Percentiles rank a stretch among this genome's conserved stretches.
Conservation (phyloP, 1,284 basidiomycete genomes). For the Pseudozyma thailandica region DNA sequence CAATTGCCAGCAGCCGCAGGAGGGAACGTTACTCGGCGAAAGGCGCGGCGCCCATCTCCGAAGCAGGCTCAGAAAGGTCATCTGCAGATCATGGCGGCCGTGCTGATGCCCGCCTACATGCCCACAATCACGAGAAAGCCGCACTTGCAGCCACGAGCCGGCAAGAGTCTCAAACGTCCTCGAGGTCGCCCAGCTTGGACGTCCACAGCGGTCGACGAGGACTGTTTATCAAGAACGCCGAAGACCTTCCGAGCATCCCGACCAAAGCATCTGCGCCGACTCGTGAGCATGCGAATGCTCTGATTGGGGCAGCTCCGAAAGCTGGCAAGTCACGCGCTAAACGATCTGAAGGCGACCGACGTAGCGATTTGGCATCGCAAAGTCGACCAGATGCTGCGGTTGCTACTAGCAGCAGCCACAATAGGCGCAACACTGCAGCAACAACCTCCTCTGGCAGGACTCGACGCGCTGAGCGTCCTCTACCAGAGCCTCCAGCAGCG, state of each 20-base stretch:
- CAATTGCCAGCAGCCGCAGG: conserved; percentile 19
- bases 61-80: not conserved
- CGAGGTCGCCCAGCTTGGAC: not conserved
- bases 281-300: conserved; percentile 25
- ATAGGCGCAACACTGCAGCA: not conserved
- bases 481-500: conserved; percentile 2
- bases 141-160: not conserved
- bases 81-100: conserved; percentile 1
- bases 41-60: conserved; percentile 14
- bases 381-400: not conserved
- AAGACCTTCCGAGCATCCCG: conserved; percentile 23
- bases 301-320: conserved; percentile 8
- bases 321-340: conserved; percentile 6
- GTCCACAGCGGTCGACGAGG: conserved; percentile 15
- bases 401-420: not conserved
- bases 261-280: conserved; percentile 11
- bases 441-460: conserved; percentile 2
- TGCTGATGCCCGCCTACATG: not conserved
- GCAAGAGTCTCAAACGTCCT: not conserved
- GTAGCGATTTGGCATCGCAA: not conserved
- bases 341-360: conserved; percentile 3
- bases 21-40: conserved; percentile 18
- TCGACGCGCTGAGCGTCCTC: conserved; percentile 11
- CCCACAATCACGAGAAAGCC: conserved; percentile 17
- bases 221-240: conserved; percentile 13